Conservation (phyloP, 192 early-diverging fungal species). For the Gigaspora rosea region DNA sequence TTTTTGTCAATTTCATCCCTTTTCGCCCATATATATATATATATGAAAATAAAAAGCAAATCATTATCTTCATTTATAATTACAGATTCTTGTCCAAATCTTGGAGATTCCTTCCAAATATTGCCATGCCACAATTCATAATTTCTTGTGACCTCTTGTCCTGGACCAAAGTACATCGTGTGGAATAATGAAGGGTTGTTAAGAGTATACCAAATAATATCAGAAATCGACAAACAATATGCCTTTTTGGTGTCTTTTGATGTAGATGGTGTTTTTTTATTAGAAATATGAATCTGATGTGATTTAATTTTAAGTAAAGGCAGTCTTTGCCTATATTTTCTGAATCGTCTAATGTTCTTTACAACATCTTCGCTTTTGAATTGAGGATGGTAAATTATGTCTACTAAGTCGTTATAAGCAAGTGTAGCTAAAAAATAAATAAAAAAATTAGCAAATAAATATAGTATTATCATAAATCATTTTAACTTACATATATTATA, state of each 20-base stretch:
- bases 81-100: neutral
- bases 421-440: neutral
- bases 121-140: neutral
- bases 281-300: neutral
- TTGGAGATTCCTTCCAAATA: constrained; percentile 9
- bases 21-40: no score
- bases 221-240: neutral
- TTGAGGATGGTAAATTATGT: neutral
- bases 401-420: constrained; percentile 2
- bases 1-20: no score
- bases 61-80: neutral
- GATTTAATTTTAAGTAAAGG: neutral
- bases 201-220: constrained; percentile 9
- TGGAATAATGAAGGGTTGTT: neutral
- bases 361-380: neutral
- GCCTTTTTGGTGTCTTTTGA: neutral
- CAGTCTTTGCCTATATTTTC: neutral
- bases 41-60: neutral
- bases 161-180: neutral
- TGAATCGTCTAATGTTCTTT: neutral
- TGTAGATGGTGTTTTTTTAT: constrained; percentile 4
- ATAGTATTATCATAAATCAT: neutral
- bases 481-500: constrained; percentile 13
- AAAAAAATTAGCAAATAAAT: neutral
- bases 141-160: neutral